phyloP scores from a whole-genome alignment of 2,329 filamentous ascomycete genomes.

The Endocalyx cinctus region DNA sequence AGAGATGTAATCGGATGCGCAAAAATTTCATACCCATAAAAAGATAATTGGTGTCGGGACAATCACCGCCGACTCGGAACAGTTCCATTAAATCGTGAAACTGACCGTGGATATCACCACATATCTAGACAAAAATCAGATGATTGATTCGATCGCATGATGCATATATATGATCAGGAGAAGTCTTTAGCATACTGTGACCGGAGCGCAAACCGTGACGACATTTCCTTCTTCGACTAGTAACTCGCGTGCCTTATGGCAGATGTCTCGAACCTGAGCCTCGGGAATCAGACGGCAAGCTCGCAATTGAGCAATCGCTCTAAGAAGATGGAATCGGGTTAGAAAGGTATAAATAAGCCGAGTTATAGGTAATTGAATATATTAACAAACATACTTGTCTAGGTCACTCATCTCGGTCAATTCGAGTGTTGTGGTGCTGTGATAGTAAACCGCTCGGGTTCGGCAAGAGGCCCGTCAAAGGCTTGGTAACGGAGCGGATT shows the following conservation, averaged over 20 bases:
- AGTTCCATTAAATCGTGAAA: conserved; percentile 97
- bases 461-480: no score
- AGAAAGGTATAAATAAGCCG: conserved; percentile 10
- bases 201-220: conserved; percentile 88
- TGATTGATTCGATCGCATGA: background rate
- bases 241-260: conserved; percentile 93
- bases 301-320: conserved; percentile 91
- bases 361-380: conserved; percentile 1
- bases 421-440: background rate
- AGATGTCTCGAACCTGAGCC: conserved; percentile 89
- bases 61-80: conserved; percentile 87
- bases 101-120: conserved; percentile 94
- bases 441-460: conserved; percentile 3
- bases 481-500: no score
- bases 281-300: conserved; percentile 95
- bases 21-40: conserved; percentile 94
- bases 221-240: conserved; percentile 98
- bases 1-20: background rate
- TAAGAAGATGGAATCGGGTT: conserved; percentile 36
- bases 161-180: background rate
- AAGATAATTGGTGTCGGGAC: conserved; percentile 92
- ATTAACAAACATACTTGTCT: conserved; percentile 62
- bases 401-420: conserved; percentile 74
- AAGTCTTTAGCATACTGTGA: conserved; percentile 60
- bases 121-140: conserved; percentile 56